Evolutionary conservation across 148 eudicot species (phyloP), one percentile per base, ranked within the genome.

Genomic region (Linanthus parryae): DNA sequence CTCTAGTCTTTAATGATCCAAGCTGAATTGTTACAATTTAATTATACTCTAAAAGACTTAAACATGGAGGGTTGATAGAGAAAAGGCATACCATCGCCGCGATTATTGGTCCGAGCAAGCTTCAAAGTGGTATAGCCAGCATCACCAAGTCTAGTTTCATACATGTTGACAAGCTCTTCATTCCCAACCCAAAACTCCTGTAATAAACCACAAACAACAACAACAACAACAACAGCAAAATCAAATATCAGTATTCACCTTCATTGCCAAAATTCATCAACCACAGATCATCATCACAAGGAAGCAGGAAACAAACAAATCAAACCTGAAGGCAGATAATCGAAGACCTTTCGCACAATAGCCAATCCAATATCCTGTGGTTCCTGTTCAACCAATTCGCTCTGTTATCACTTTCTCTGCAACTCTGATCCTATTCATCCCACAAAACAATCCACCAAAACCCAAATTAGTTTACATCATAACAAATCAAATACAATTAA

Each of bases 131-230:
- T 44, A 63, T 94, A 94, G 31, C 99, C 99, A 43, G 99, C 96
- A 76, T 88, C 84, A 31, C 84, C 82, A 41, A 88, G 92, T 67
- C 95, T 78, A 53, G 63, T 84, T 61, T 94, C 84, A 48, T 94
- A 94, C 80, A 94, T 82, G 61, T 66, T 67, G 30, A 94, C 96
- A 48, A 94, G 83, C 58, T 88, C 96, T 56, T 94, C 92, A 57
- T 88, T 94, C 33, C 95, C 96, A 74, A 94, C 96, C 99, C 99
- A 94, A 65, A 87, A 94, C 64, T 92, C 99, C 99, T 92, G 68
- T 44, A 62, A 66, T 48, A 34, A 29, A 22, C 25, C 19, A 62
- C 23, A 49, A 54, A 18, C 2, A 24, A 22, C 21, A 17, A 30
- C 8, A 16, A n/a, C 14, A 51, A 19, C 26, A 6, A 48, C 9